These are phyloP conservation scores for Cochlearia excelsa DNA, from an alignment of 345 rosid genomes.

Conservation along the genomic window DNA sequence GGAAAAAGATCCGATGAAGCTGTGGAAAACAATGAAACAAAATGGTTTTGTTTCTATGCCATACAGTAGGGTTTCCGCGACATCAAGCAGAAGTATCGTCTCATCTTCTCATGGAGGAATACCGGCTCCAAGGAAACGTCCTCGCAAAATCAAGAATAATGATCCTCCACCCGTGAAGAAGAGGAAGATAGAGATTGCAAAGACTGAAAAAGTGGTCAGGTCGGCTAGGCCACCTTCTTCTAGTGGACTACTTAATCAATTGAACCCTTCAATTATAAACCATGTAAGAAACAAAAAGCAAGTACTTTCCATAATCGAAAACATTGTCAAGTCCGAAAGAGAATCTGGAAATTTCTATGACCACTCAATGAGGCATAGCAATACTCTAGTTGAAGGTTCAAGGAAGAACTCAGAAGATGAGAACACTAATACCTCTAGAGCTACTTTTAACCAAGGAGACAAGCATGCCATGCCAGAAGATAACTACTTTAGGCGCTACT, in stretches of 20 bases:
- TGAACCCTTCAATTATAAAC: slow-evolving; percentile 91
- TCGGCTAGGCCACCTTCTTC: slow-evolving; percentile 85
- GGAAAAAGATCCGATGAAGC: slow-evolving; percentile 58
- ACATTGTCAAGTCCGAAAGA: slow-evolving; percentile 57
- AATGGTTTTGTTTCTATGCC: slow-evolving; percentile 76
- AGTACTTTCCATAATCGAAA: slow-evolving; percentile 89
- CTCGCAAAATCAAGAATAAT: slow-evolving; percentile 51
- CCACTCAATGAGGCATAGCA: slow-evolving; percentile 2
- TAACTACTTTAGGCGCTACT: slow-evolving; percentile 10
- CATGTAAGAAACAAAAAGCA: slow-evolving; percentile 91
- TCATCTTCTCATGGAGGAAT: slow-evolving; percentile 61
- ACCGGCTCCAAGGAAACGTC: slow-evolving; percentile 71
- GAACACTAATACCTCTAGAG: slow-evolving; percentile 20
- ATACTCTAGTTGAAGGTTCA: slow-evolving; percentile 16
- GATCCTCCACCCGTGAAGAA: slow-evolving; percentile 36
- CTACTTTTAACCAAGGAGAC: slow-evolving; percentile 17
- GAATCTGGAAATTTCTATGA: slow-evolving; percentile 25
- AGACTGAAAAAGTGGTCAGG: slow-evolving; percentile 72
- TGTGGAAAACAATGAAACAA: slow-evolving; percentile 88
- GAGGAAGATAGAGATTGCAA: slow-evolving; percentile 75
- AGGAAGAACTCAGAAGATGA: slow-evolving; percentile 23
- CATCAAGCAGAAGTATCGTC: slow-evolving; percentile 26
- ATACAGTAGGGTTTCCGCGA: slow-evolving; percentile 19
- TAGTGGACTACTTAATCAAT: slow-evolving; percentile 75
- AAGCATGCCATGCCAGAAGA: slow-evolving; percentile 24